Evolutionary conservation across 2,329 filamentous ascomycete species (phyloP), one percentile per base, ranked within the genome.

Genomic region (Piedraia hortae): DNA sequence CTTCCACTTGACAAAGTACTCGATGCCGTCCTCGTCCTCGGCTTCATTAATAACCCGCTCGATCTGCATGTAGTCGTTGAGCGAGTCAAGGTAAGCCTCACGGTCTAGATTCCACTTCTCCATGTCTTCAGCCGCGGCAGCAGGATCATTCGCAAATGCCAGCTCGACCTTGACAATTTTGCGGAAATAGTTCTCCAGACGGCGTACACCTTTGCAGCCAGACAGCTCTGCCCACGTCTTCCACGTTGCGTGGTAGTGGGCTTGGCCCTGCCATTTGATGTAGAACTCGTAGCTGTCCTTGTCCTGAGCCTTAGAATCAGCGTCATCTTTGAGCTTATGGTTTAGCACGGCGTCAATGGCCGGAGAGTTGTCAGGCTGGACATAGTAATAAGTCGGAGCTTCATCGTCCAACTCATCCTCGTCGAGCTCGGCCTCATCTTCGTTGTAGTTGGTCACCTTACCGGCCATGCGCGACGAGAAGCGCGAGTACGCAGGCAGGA

Each of bases 181-280:
- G 35, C 69, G 67, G 46, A 74, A 80, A 50, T 93, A 97, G 43
- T 97, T 97, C 39, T 93, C 85, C 5, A 97, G 58, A 26, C 80
- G 78, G 21, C 80, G 73, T 32, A 70, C 69, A 28, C 85, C 82
- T 29, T 75, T 74, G 40, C 69, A 71, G n/a, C 66, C 61, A 12
- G 63, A 57, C 13, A 91, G 60, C 10, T 55, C 60, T 24, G 74
- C 66, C 27, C 69, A 68, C 0, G 66, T 68, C 45, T 93, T 80
- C 82, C 85, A 97, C 0, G 78, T 89, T 25, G 88, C 74, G 50
- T 97, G 85, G 34, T 89, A 68, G 42, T 97, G 78, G 6, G 85
- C 89, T 46, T 78, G 75, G 33, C 70, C 75, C 46, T 91, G 75
- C 85, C 88, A 97, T 51, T 97, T 97, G 46, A 97, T 78, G 33